Conservation (phyloP, 108 stramenopile species). For the Discostella stelligeroides region DNA sequence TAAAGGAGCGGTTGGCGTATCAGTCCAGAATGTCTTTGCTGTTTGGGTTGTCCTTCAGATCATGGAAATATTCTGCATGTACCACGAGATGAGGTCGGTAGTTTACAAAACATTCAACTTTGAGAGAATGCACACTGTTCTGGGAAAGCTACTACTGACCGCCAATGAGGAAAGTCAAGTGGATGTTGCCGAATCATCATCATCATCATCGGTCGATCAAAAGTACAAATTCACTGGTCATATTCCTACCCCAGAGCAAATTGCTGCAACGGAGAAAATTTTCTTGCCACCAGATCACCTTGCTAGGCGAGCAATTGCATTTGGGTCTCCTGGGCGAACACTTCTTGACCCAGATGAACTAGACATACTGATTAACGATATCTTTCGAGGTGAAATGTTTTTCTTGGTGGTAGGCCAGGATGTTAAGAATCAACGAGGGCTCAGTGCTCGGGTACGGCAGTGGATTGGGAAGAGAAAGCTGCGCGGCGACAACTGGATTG, state of each 20-base stretch:
- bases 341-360: slow-evolving; percentile 68
- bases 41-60: slow-evolving; percentile 74
- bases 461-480: slow-evolving; percentile 31
- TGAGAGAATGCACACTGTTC: slow-evolving; percentile 75
- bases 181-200: not conserved
- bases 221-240: slow-evolving; percentile 11
- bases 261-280: slow-evolving; percentile 67
- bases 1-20: slow-evolving; percentile 54
- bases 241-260: slow-evolving; percentile 65
- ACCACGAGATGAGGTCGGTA: slow-evolving; percentile 82
- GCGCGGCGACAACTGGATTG: slow-evolving; percentile 22
- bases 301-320: slow-evolving; percentile 66
- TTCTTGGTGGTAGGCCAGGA: slow-evolving; percentile 77
- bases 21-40: slow-evolving; percentile 56
- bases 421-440: slow-evolving; percentile 55
- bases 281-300: slow-evolving; percentile 76
- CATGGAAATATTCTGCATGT: slow-evolving; percentile 88
- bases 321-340: slow-evolving; percentile 74
- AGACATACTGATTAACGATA: slow-evolving; percentile 50
- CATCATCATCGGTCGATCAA: slow-evolving; percentile 7
- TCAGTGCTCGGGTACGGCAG: slow-evolving; percentile 48
- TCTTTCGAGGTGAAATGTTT: slow-evolving; percentile 72
- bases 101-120: slow-evolving; percentile 87
- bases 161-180: slow-evolving; percentile 4
- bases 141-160: slow-evolving; percentile 32